Evolutionary conservation across 441 rosid species (phyloP), one percentile per base, ranked within the genome.

Genomic region (Brassica hybrid): DNA sequence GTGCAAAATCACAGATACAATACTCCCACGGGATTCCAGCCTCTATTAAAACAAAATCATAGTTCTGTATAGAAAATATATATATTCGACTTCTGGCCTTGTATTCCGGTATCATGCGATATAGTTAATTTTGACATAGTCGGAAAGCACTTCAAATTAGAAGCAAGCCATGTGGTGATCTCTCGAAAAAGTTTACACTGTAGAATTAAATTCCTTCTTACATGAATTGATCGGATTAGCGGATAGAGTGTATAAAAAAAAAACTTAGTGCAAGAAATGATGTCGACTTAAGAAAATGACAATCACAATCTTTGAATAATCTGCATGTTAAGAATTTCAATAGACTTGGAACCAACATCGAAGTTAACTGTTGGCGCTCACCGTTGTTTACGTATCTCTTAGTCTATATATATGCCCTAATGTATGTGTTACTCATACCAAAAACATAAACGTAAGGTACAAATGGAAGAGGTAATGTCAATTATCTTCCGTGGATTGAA

Each of bases 381-480:
- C 73, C 73, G 6, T 75, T 34, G 13, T n/a, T 41, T 36, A 80
- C 79, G 65, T 70, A 69, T 69, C 63, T 70, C 41, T 58, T 75
- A 45, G 23, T 80, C 70, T 80, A 65, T 78, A 78, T 45, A 57
- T 19, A 57, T 16, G 57, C 59, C 59, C 59, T 41, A 19, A 12
- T 41, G 6, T 65, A 12, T 72, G 58, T 25, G 32, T 32, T 14
- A 74, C 2, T 54, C 21, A 9, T 21, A 30, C 56, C 30, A 11
- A 12, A 14, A 3, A 73, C 12, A 0, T 18, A 18, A 34, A 10
- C 23, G 17, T 16, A 64, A 34, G 10, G 25, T 32, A 27, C 12
- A 67, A 54, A 86, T 94, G 91, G 90, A 87, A 32, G 87, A 86
- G 16, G 60, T 67, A 17, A 63, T 92, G 65, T 73, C 90, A 71